Conservation (phyloP, 78 protist species). For the Creolimax fragrantissima region DNA sequence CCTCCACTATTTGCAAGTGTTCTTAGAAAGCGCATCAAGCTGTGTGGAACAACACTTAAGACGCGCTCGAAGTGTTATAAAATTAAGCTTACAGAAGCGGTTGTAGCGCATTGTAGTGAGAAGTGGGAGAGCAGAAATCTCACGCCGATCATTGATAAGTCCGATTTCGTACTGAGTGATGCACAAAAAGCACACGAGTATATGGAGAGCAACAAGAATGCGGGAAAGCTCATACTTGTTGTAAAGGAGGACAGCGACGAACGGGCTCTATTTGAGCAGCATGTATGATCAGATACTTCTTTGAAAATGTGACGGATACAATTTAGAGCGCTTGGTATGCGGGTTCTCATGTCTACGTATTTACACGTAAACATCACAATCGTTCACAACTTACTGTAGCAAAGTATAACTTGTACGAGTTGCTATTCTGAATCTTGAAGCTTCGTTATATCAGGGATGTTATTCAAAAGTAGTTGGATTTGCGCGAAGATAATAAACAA, state of each 20-base stretch:
- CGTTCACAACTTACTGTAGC: background rate
- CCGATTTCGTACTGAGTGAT: background rate
- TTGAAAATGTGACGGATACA: background rate
- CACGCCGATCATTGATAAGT: background rate
- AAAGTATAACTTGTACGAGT: too few relatives aligned
- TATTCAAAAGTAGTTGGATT: too few relatives aligned
- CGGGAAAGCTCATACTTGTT: background rate
- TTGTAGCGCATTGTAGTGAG: background rate
- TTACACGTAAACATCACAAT: background rate
- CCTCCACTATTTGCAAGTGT: background rate
- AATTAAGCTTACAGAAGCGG: background rate
- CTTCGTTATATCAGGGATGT: too few relatives aligned
- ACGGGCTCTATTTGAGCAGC: background rate
- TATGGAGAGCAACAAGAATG: background rate
- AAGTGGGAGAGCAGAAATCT: background rate
- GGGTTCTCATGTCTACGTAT: background rate
- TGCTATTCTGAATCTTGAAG: too few relatives aligned
- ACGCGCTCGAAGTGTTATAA: background rate
- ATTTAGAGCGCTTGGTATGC: background rate
- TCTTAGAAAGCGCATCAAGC: background rate
- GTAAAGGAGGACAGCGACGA: background rate
- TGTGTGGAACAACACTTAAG: background rate
- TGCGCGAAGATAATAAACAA: too few relatives aligned
- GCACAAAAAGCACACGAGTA: conserved; percentile 19
- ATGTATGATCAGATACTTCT: background rate